Conservation (phyloP, 495 filamentous ascomycete species). For the Penicillium simplicissimum region DNA sequence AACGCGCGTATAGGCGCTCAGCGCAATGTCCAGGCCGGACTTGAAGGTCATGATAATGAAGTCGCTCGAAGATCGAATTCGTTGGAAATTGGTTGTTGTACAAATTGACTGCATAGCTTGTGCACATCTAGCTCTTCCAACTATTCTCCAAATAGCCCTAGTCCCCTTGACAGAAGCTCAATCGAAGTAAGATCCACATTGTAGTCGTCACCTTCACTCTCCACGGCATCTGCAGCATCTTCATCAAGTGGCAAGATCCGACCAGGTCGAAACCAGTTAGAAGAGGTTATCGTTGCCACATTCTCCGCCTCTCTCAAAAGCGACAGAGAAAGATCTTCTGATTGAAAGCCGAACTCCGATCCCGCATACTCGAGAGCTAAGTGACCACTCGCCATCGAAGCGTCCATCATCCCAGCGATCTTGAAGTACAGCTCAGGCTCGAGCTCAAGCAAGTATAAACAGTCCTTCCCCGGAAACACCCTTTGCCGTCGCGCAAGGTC, state of each 20-base stretch:
- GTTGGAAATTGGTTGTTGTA: background rate
- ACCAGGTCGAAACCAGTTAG: too few species aligned
- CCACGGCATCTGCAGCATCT: background rate
- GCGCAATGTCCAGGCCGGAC: too few species aligned
- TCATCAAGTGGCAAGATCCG: background rate
- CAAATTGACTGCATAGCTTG: background rate
- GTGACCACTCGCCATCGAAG: background rate
- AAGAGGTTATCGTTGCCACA: background rate
- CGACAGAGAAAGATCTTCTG: background rate
- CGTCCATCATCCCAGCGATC: slow-evolving; percentile 1
- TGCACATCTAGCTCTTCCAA: background rate
- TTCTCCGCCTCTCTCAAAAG: background rate
- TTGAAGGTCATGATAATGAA: background rate
- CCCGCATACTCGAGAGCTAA: background rate
- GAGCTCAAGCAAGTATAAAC: background rate
- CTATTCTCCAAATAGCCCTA: slow-evolving; percentile 2
- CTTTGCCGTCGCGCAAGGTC: slow-evolving; percentile 1
- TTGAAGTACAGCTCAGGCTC: slow-evolving; percentile 4
- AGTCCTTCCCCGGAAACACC: background rate
- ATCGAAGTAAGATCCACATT: background rate
- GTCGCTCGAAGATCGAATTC: background rate
- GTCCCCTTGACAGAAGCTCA: background rate
- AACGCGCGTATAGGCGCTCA: too few species aligned
- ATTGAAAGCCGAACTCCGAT: background rate
- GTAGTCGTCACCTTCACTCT: background rate